phyloP scores from a whole-genome alignment of 2,329 filamentous ascomycete species.

The Cryphonectria naterciae region DNA sequence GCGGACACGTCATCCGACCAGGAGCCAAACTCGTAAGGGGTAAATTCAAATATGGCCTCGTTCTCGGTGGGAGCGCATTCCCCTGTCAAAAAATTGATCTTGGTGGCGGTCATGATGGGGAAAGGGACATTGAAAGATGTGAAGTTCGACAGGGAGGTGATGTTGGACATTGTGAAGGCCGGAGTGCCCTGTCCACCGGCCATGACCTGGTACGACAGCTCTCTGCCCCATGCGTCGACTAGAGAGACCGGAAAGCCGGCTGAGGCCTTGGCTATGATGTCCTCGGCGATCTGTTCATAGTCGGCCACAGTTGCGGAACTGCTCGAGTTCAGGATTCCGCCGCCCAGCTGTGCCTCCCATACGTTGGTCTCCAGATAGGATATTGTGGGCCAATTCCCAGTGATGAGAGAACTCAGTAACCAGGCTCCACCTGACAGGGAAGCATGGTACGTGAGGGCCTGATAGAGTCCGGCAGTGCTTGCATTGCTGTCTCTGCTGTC shows the following conservation, averaged over 20 bases:
- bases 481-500: slow-evolving; percentile 32
- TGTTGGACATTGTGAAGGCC: slow-evolving; percentile 16
- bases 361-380: slow-evolving; percentile 19
- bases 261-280: slow-evolving; percentile 19
- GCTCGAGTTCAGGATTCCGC: slow-evolving; percentile 22
- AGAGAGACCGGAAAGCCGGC: slow-evolving; percentile 24
- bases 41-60: slow-evolving; percentile 48
- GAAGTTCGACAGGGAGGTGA: slow-evolving; percentile 25
- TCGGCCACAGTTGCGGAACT: slow-evolving; percentile 9
- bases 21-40: slow-evolving; percentile 49
- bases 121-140: slow-evolving; percentile 25
- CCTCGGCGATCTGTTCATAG: slow-evolving; percentile 18
- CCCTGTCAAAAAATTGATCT: slow-evolving; percentile 28
- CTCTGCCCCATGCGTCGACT: slow-evolving; percentile 26
- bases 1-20: slow-evolving; percentile 48
- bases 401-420: slow-evolving; percentile 32
- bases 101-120: slow-evolving; percentile 31
- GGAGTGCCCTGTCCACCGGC: slow-evolving; percentile 20
- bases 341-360: slow-evolving; percentile 21
- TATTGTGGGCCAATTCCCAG: slow-evolving; percentile 32
- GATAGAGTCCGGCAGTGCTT: slow-evolving; percentile 30
- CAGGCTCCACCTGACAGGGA: slow-evolving; percentile 34
- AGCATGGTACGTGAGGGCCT: slow-evolving; percentile 33
- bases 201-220: slow-evolving; percentile 25
- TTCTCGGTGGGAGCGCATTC: slow-evolving; percentile 30